These are phyloP conservation scores for Kurtzmaniella natalensis DNA, from an alignment of 1,139 yeast genomes.

Conservation along the genomic window DNA sequence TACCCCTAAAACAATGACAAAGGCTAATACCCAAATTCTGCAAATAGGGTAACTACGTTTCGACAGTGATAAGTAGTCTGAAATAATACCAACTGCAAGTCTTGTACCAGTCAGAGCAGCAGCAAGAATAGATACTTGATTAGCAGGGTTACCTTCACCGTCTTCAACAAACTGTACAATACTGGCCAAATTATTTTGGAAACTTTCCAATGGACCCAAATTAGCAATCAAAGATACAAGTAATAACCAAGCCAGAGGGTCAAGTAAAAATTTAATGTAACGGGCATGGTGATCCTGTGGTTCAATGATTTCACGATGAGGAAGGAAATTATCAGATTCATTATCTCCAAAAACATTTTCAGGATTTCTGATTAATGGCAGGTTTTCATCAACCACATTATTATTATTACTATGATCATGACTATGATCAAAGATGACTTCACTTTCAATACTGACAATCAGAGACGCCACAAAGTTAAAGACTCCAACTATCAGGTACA, in stretches of 20 bases:
- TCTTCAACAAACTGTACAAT: conserved; percentile 26
- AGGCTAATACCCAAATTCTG: conserved; percentile 42
- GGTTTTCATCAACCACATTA: conserved; percentile 11
- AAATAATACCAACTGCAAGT: conserved; percentile 57
- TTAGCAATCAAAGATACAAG: conserved; percentile 60
- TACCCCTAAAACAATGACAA: conserved; percentile 38
- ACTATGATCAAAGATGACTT: conserved; percentile 30
- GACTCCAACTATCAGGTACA: conserved; percentile 54
- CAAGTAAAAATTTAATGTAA: conserved; percentile 50
- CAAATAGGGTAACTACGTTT: conserved; percentile 23
- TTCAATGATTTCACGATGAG: conserved; percentile 30
- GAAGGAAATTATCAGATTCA: conserved; percentile 15
- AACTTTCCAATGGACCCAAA: conserved; percentile 86
- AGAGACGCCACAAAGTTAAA: conserved; percentile 61
- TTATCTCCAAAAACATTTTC: too few species aligned
- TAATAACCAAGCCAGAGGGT: conserved; percentile 62
- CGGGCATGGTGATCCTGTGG: conserved; percentile 46
- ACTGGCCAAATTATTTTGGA: conserved; percentile 79
- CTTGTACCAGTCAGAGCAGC: conserved; percentile 43
- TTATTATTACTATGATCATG: conserved; percentile 7
- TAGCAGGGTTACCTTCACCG: conserved; percentile 46
- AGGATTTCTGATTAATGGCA: conserved; percentile 10
- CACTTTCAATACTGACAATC: conserved; percentile 59
- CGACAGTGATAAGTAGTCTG: conserved; percentile 48
- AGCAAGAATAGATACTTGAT: conserved; percentile 39